Percentiles rank a stretch among this genome's conserved stretches.
phyloP scores from a whole-genome alignment of 1,284 basidiomycete genomes.

The Boletellus deceptivus region DNA sequence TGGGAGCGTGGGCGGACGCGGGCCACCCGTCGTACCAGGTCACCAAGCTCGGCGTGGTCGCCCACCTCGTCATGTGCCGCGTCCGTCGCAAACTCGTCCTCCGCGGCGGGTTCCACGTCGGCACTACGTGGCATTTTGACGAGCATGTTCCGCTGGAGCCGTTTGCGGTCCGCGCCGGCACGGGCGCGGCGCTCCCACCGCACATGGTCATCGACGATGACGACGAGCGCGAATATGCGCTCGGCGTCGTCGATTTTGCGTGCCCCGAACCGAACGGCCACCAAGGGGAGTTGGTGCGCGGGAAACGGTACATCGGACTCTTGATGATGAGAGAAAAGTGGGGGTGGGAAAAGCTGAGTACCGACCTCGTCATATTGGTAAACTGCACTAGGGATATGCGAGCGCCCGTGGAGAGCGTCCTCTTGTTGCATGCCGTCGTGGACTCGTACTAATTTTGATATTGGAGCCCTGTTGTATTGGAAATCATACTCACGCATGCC shows the following conservation, averaged over 20 bases:
- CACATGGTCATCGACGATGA: background rate
- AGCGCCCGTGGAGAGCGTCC: background rate
- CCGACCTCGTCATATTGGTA: constrained; percentile 6
- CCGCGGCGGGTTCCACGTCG: constrained; percentile 11
- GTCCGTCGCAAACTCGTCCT: constrained; percentile 8
- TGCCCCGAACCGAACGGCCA: background rate
- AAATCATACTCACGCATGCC: no score
- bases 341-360: constrained; percentile 18
- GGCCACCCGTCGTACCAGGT: constrained; percentile 16
- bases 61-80: no score
- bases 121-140: constrained; percentile 11
- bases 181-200: constrained; percentile 4
- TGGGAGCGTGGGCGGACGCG: no score
- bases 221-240: constrained; percentile 6
- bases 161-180: constrained; percentile 9
- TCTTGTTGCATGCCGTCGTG: constrained; percentile 8
- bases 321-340: constrained; percentile 9
- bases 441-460: background rate
- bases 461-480: no score
- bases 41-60: constrained; percentile 16
- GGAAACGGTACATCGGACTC: constrained; percentile 9
- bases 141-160: constrained; percentile 4
- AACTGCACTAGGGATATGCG: background rate
- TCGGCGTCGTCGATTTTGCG: constrained; percentile 13
- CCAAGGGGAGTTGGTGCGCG: constrained; percentile 3